Evolutionary conservation across 805 yeast genomes (phyloP).

Genomic region (Barnettozyma vustinii): DNA sequence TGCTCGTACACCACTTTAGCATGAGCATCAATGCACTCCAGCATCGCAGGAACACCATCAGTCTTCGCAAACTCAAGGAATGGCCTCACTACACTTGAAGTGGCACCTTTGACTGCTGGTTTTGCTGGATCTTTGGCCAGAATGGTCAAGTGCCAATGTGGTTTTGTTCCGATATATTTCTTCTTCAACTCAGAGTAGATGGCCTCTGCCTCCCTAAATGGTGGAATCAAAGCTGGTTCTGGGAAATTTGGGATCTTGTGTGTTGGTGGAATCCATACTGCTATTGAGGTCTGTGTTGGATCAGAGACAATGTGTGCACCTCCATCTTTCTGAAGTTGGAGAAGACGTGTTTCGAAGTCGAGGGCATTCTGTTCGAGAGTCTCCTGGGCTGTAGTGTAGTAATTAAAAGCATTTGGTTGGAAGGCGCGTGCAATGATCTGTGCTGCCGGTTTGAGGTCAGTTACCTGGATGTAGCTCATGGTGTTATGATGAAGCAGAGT

Average conservation of each 20-base stretch:
- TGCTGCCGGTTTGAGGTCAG: constrained; percentile 12
- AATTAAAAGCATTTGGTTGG: constrained; percentile 16
- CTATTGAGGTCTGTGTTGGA: constrained; percentile 9
- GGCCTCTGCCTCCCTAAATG: constrained; percentile 7
- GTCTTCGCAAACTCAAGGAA: constrained; percentile 6
- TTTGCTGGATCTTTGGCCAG: constrained; percentile 10
- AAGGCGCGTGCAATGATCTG: constrained; percentile 18
- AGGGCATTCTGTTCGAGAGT: constrained; percentile 12
- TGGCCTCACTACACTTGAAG: constrained; percentile 11
- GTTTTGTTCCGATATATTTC: constrained; percentile 3
- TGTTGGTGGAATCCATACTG: constrained; percentile 21
- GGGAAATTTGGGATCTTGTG: constrained; percentile 4
- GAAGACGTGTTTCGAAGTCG: constrained; percentile 13
- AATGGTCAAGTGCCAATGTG: constrained; percentile 9
- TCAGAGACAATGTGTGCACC: constrained; percentile 13
- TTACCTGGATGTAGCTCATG: neutral
- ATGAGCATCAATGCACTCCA: constrained; percentile 12
- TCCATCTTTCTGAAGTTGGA: constrained; percentile 10
- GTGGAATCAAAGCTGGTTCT: constrained; percentile 1
- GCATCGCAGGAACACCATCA: constrained; percentile 9
- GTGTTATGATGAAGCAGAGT: neutral
- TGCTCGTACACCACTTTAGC: constrained; percentile 12
- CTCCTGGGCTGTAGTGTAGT: constrained; percentile 11
- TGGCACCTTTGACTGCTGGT: constrained; percentile 8
- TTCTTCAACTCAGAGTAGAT: constrained; percentile 1